Base-by-base conservation (phyloP, 805 yeast species). In the Lipomyces starkeyi region DNA sequence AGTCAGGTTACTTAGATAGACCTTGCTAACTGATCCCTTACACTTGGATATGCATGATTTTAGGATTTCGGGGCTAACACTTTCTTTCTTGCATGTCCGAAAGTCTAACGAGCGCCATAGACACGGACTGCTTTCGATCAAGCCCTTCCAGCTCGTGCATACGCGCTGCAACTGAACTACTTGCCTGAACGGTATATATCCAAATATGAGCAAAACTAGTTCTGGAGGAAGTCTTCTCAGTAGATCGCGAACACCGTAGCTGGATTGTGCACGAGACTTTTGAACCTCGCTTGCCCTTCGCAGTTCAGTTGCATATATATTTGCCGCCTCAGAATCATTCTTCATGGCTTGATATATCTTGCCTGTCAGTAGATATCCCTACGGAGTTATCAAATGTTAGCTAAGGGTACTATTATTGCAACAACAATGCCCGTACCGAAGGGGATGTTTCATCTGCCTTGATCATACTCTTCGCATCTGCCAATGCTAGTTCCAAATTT, bases 41-140 rank as follows among this genome's bases (percentile, higher is more conserved):
- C 25, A 53, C 14, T 27, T 22, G 56, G 27, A 25, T 17, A 53
- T 11, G 56, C 56, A 53, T 13, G 56, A 25, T 27, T 53, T n/a
- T 27, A 53, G 56, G 32, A 53, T 9, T 25, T 53, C 32, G n/a
- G 56, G 27, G 32, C 34, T 22, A 22, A 53, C 56, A 22, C 32
- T 25, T 14, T 22, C 56, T 20, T 22, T 53, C 27, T 53, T 53
- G 8, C 56, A 53, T 17, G 32, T 25, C 17, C 56, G 32, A 53
- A 53, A 53, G 27, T 53, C 56, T 22, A 53, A 53, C 56, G 56
- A 25, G 32, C 56, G n/a, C 56, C 56, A 53, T 8, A 53, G 27
- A 53, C 7, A 13, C 14, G 56, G 56, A 53, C 56, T 22, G 32
- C 32, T n/a, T 9, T 11, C 32, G 14, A 53, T 27, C 27, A 53